These are phyloP conservation scores for Gracilaria caudata DNA, from an alignment of 23 red algal genomes.

Conservation along the genomic window DNA sequence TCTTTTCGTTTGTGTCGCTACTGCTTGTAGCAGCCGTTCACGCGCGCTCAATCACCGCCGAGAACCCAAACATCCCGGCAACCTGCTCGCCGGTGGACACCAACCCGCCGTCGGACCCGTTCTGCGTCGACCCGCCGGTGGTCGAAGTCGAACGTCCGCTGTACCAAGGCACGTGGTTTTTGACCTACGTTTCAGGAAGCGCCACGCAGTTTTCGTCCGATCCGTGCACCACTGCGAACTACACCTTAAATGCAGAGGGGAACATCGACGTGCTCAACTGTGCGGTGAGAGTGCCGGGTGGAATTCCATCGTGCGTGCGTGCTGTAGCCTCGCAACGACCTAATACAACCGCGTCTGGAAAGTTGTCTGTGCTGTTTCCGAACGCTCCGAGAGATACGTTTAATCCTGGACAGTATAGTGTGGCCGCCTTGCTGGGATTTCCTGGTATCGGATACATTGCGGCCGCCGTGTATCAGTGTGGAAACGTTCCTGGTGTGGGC, in stretches of 20 bases:
- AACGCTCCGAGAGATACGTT: neutral
- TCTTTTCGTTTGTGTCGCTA: neutral
- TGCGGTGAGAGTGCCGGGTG: neutral
- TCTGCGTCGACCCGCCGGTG: constrained; percentile 46
- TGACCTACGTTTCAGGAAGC: constrained; percentile 26
- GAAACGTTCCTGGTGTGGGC: neutral
- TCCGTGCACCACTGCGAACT: constrained; percentile 53
- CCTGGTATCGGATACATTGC: constrained; percentile 30
- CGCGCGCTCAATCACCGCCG: neutral
- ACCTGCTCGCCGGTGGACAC: neutral
- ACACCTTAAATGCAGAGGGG: constrained; percentile 20
- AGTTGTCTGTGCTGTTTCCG: constrained; percentile 48
- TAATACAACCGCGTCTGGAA: constrained; percentile 33
- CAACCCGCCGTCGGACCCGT: constrained; percentile 25
- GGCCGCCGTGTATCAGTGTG: constrained; percentile 48
- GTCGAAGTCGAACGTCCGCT: constrained; percentile 31
- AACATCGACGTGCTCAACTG: constrained; percentile 55
- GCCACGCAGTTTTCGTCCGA: constrained; percentile 15
- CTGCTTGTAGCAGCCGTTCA: neutral
- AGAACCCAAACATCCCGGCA: neutral
- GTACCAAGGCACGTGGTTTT: constrained; percentile 69
- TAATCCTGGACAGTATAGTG: constrained; percentile 51
- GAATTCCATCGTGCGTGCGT: constrained; percentile 34
- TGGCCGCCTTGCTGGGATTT: constrained; percentile 46
- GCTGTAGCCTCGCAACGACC: constrained; percentile 32